These are phyloP conservation scores for Saccharomycopsis malanga DNA, from an alignment of 805 yeast species.

Conservation along the genomic window DNA sequence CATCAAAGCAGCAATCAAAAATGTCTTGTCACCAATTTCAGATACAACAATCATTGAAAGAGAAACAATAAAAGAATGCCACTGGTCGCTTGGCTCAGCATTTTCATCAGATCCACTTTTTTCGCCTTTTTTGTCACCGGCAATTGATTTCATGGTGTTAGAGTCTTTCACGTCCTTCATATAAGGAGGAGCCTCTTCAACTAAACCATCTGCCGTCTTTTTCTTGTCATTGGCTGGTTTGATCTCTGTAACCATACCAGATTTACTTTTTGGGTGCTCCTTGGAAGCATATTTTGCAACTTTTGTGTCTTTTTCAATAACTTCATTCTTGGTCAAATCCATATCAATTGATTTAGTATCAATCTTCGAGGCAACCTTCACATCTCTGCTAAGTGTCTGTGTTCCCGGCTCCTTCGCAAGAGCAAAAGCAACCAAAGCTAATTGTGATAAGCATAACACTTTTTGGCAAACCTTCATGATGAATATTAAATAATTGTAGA, in stretches of 20 bases:
- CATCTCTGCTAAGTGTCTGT: not conserved
- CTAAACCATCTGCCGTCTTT: not conserved
- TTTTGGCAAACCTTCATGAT: too few relatives aligned
- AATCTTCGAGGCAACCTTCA: constrained; percentile 10
- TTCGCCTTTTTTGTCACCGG: not conserved
- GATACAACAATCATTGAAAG: constrained; percentile 88
- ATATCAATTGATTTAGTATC: constrained; percentile 16
- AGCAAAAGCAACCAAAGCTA: not conserved
- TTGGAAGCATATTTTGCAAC: constrained; percentile 3
- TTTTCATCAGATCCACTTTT: not conserved
- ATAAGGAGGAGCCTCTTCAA: constrained; percentile 11
- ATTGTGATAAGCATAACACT: not conserved
- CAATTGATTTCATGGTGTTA: not conserved
- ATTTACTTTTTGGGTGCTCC: constrained; percentile 7
- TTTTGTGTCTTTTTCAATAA: not conserved
- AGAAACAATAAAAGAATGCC: constrained; percentile 67
- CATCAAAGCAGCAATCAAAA: constrained; percentile 93
- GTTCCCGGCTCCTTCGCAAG: not conserved
- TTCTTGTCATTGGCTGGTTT: constrained; percentile 1
- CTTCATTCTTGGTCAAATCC: constrained; percentile 1
- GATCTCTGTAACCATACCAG: constrained; percentile 13
- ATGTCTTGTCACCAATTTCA: constrained; percentile 96
- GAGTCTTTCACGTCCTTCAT: not conserved
- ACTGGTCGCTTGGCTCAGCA: constrained; percentile 7
- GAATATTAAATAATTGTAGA: too few relatives aligned